These are phyloP conservation scores for Diddensiella transvaalensis DNA, from an alignment of 805 yeast species.

Conservation along the genomic window DNA sequence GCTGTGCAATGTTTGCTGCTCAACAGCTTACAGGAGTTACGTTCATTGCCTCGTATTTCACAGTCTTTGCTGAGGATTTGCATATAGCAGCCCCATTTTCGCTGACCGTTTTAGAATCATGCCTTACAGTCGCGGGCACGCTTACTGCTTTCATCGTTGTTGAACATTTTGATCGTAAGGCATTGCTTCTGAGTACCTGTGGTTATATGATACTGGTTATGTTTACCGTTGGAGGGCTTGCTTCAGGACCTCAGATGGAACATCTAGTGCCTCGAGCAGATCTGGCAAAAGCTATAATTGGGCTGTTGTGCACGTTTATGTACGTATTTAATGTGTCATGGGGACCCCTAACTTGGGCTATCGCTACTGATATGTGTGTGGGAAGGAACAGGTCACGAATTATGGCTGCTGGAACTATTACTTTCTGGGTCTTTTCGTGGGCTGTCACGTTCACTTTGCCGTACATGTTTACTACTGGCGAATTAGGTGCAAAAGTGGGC, in stretches of 20 bases:
- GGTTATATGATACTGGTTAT: constrained; percentile 6
- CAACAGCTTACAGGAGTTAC: constrained; percentile 15
- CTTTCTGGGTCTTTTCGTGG: constrained; percentile 15
- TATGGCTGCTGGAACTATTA: constrained; percentile 12
- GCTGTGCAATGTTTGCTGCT: constrained; percentile 11
- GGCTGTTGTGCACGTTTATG: constrained; percentile 5
- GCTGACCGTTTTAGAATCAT: constrained; percentile 1
- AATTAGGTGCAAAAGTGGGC: constrained; percentile 13
- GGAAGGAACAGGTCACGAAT: constrained; percentile 12
- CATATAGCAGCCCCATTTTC: constrained; percentile 8
- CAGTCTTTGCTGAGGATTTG: constrained; percentile 10
- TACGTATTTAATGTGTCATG: constrained; percentile 8
- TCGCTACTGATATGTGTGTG: constrained; percentile 10
- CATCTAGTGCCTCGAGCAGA: constrained; percentile 4
- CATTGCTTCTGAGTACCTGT: constrained; percentile 4
- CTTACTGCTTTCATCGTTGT: constrained; percentile 1
- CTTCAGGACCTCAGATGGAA: constrained; percentile 6
- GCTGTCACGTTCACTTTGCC: constrained; percentile 17
- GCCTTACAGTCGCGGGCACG: constrained; percentile 6
- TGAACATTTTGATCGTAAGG: constrained; percentile 5
- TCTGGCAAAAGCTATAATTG: constrained; percentile 4
- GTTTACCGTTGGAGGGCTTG: constrained; percentile 11
- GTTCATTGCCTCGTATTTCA: constrained; percentile 12
- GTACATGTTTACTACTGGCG: constrained; percentile 12
- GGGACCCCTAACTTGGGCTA: constrained; percentile 13